Evolutionary conservation across 2,329 filamentous ascomycete species (phyloP).

Genomic region (Raffaelea ambrosiae): DNA sequence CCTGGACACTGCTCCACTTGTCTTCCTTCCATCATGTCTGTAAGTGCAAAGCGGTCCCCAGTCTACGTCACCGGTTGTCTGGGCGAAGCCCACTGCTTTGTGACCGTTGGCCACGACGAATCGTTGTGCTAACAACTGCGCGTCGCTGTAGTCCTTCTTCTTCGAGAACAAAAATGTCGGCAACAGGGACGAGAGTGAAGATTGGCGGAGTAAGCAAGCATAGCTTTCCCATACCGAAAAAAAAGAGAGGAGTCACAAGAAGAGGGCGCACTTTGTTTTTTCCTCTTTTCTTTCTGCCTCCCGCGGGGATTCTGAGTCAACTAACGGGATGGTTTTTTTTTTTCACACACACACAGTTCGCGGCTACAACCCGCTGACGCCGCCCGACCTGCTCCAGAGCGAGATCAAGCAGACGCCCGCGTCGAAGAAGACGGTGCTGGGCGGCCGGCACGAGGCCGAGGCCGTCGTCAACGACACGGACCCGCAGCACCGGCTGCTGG

Average conservation of each 20-base stretch:
- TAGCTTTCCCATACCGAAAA: no score
- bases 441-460: slow-evolving; percentile 50
- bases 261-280: no score
- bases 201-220: slow-evolving; percentile 79
- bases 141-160: slow-evolving; percentile 52
- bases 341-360: no score
- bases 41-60: slow-evolving; percentile 16
- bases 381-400: slow-evolving; percentile 90
- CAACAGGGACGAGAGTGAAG: slow-evolving; percentile 64
- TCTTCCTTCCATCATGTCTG: slow-evolving; percentile 22
- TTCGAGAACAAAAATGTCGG: slow-evolving; percentile 74
- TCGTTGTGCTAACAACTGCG: no score
- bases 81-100: no score
- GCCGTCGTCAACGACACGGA: slow-evolving; percentile 54
- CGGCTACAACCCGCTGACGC: slow-evolving; percentile 87
- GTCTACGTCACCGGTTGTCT: slow-evolving; percentile 3
- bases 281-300: no score
- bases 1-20: background rate
- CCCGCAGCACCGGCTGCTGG: slow-evolving; percentile 48
- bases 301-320: no score
- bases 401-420: slow-evolving; percentile 61
- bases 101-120: no score
- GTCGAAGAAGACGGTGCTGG: slow-evolving; percentile 52
- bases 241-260: no score
- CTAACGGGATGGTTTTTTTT: no score